Evolutionary conservation across 345 rosid genomes (phyloP), one percentile per base, ranked within the genome.

Genomic region (Anastatica hierochuntica): DNA sequence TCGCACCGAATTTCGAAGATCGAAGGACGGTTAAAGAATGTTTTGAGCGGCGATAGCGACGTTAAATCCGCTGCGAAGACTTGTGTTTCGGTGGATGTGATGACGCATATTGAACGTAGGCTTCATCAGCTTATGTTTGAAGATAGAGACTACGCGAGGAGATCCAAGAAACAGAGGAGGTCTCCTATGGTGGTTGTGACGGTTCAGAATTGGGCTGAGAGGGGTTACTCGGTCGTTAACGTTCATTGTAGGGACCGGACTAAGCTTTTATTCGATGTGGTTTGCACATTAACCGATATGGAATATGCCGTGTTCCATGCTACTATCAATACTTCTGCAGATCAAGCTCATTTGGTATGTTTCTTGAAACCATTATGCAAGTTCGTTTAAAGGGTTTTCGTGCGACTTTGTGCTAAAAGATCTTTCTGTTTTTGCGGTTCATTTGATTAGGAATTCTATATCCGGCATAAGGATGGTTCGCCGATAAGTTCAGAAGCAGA

Each of bases 101-200:
- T 53, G 69, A 87, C 86, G 3, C 98, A 92, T 29, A 76, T 85
- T 0, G 98, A 88, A 67, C 82, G 96, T 41, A 83, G 98, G 68
- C 73, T 92, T 30, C 98, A 92, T 60, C 98, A 92, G 64, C 82
- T 92, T 78, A 92, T 92, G 98, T 85, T 83, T 69, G 84, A 94
- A 0, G 98, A 92, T 31, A 68, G 96, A 64, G 98, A 92, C 59
- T 92, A 88, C 33, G 98, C 88, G 58, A 72, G 76, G 62, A 74
- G 78, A 54, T 77, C 84, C 8, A 68, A 71, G 53, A 64, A 5
- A 35, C 57, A 30, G 20, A 62, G 10, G 82, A 74, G 69, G 5
- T 65, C 72, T n/a, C 85, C 86, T 0, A 68, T 72, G 11, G 95
- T 92, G 18, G 64, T 66, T 66, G 70, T 66, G 41, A 85, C 94